phyloP scores from a whole-genome alignment of 306 rosid species.

The Dalbergia cultrata region DNA sequence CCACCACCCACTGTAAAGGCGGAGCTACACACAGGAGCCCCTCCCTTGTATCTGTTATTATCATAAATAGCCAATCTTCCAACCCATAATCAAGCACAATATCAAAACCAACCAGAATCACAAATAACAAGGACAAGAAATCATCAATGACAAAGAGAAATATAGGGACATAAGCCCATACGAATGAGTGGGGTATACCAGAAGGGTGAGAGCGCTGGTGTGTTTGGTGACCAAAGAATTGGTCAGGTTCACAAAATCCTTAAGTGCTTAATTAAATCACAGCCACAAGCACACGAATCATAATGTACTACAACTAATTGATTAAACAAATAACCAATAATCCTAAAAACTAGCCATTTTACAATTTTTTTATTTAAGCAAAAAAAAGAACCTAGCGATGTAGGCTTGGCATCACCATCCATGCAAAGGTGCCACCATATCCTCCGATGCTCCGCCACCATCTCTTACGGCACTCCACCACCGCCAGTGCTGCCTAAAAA shows the following conservation, averaged over 20 bases:
- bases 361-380: neutral
- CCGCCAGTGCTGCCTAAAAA: slow-evolving; percentile 26
- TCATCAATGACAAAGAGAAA: neutral
- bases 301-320: slow-evolving; percentile 16
- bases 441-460: no score
- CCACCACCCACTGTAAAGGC: no score
- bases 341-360: neutral
- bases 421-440: no score
- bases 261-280: slow-evolving; percentile 69
- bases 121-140: no score
- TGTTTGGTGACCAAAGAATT: slow-evolving; percentile 98
- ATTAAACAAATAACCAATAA: slow-evolving; percentile 9
- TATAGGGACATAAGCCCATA: neutral
- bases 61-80: no score
- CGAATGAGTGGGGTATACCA: slow-evolving; percentile 67
- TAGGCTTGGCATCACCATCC: no score
- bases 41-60: no score
- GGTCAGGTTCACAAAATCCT: slow-evolving; percentile 95
- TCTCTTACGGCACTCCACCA: no score
- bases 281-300: neutral
- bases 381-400: no score
- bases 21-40: no score
- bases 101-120: no score
- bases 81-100: no score
- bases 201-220: slow-evolving; percentile 98